phyloP scores from a whole-genome alignment of 116 monocot species.

The Dioscorea cayenensis region DNA sequence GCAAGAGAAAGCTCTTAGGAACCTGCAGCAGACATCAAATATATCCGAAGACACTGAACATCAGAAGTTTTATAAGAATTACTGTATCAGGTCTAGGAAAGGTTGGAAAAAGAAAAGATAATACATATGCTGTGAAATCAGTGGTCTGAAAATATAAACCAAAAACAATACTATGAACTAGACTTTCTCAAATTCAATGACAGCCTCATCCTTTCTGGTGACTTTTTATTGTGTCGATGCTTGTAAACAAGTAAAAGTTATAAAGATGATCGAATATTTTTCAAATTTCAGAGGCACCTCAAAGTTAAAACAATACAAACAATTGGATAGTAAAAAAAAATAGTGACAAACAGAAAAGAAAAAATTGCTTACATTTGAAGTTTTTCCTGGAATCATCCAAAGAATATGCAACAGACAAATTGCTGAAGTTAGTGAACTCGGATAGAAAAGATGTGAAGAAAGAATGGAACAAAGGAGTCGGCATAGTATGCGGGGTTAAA shows the following conservation, averaged over 20 bases:
- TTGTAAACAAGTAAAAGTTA: too few relatives aligned
- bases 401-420: constrained; percentile 19
- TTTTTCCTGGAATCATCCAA: constrained; percentile 46
- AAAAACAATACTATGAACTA: too few relatives aligned
- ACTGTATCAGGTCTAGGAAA: neutral
- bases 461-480: neutral
- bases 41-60: neutral
- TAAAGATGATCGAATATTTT: neutral
- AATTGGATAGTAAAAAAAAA: neutral
- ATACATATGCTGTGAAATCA: neutral
- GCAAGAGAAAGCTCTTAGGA: constrained; percentile 69
- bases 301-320: neutral
- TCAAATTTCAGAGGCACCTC: neutral
- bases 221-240: too few relatives aligned
- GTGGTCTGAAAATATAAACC: too few relatives aligned
- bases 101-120: neutral
- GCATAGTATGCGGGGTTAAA: neutral
- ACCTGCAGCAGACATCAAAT: constrained; percentile 29
- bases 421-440: neutral
- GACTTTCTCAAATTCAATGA: too few relatives aligned
- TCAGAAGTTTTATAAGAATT: neutral
- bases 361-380: constrained; percentile 37
- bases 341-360: neutral
- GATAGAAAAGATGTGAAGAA: neutral
- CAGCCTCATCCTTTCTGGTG: too few relatives aligned